These are phyloP conservation scores for Fomitiporia mediterranea DNA, from an alignment of 1,284 basidiomycete species.

Conservation along the genomic window DNA sequence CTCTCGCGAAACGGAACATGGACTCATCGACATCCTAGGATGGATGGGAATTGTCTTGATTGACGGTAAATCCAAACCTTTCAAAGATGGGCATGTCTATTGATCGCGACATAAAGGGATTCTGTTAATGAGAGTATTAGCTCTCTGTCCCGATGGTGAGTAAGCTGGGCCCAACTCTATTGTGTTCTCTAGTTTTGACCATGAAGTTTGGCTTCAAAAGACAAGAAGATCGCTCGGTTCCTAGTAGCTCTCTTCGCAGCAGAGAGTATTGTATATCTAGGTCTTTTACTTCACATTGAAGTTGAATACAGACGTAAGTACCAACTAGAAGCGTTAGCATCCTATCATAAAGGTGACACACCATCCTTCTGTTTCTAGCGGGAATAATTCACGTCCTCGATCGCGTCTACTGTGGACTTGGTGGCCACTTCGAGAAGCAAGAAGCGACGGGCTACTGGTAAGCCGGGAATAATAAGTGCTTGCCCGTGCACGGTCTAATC, in stretches of 20 bases:
- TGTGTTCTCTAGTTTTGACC: not conserved
- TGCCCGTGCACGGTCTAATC: not conserved
- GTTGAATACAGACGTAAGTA: not conserved
- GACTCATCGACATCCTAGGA: not conserved
- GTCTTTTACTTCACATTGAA: conserved; percentile 5
- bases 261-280: not conserved
- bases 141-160: not conserved
- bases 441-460: conserved; percentile 4
- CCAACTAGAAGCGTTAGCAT: not conserved
- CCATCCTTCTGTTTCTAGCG: not conserved
- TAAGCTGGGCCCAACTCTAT: too few species aligned
- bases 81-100: not conserved
- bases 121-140: conserved; percentile 8
- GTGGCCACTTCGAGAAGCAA: conserved; percentile 1
- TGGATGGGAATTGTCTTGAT: conserved; percentile 9
- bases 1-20: not conserved
- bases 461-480: not conserved
- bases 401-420: not conserved
- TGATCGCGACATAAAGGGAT: not conserved
- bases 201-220: not conserved
- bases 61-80: not conserved
- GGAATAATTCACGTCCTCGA: not conserved
- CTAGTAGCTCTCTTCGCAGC: conserved; percentile 1
- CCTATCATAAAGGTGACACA: not conserved
- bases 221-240: not conserved